Evolutionary conservation across 176 grass and related monocot genomes (phyloP).

Genomic region (Cenchrus americanus): DNA sequence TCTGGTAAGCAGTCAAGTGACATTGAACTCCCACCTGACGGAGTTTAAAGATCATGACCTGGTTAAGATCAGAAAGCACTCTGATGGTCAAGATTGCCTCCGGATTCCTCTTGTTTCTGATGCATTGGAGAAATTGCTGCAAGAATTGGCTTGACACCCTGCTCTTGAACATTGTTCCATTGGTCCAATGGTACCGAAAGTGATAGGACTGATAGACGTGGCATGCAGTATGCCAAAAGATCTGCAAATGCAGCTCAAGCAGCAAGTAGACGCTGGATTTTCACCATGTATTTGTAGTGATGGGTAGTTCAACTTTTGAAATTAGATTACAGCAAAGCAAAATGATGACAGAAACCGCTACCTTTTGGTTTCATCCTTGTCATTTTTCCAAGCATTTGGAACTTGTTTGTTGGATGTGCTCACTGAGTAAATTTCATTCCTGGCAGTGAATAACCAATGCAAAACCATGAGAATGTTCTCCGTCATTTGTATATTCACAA

Average conservation of each 20-base stretch:
- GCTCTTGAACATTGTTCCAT: background rate
- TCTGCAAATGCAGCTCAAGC: background rate
- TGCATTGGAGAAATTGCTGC: conserved; percentile 73
- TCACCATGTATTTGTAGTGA: background rate
- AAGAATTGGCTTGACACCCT: conserved; percentile 64
- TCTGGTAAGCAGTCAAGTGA: conserved; percentile 93
- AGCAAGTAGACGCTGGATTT: background rate
- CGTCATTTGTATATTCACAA: background rate
- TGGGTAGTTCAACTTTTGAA: background rate
- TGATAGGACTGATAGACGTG: background rate
- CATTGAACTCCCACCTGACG: conserved; percentile 85
- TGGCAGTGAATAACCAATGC: background rate
- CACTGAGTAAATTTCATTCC: background rate
- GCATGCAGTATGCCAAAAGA: background rate
- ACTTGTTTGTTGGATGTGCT: background rate
- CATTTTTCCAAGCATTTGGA: background rate
- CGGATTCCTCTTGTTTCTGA: conserved; percentile 79
- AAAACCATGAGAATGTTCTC: background rate
- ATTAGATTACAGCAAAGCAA: background rate
- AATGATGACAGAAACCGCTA: background rate
- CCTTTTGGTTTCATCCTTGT: background rate
- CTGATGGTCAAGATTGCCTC: conserved; percentile 91
- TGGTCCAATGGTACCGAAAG: background rate
- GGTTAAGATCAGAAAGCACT: conserved; percentile 81
- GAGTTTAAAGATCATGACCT: conserved; percentile 98